Evolutionary conservation across 1,284 basidiomycete species (phyloP), one percentile per base, ranked within the genome.

Genomic region (Sphaerobolus stellatus): DNA sequence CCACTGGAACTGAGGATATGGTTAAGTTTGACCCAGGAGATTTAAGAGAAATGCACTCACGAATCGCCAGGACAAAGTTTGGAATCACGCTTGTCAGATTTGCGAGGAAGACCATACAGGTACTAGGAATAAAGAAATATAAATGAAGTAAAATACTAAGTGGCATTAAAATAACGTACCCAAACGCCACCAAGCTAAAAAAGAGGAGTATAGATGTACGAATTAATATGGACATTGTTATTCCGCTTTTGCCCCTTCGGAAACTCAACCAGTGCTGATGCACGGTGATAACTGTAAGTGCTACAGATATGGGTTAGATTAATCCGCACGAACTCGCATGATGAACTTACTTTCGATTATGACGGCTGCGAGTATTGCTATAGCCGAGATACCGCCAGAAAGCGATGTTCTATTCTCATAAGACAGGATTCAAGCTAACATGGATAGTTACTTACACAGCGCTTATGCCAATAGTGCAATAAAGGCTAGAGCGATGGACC

Each of bases 31-130:
- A 49, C 22, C 9, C 44, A 6, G 24, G 16, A 20, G 24, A n/a
- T n/a, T n/a, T 6, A 8, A 50, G 16, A 8, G 25, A 9, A 16
- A 11, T 6, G 38, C 20, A 67, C 77, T 65, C 56, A 83, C 81
- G 60, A 22, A 75, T 69, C 24, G 81, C 81, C 56, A 79, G 75
- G 13, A 80, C 66, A 69, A 84, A 74, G 61, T 77, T 80, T 6
- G 75, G 71, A 60, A 76, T 71, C 4, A 67, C 57, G 34, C 61
- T 64, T 4, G 60, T 40, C n/a, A 57, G 48, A 25, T 70, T 61
- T 13, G 68, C 65, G 38, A 80, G 58, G 61, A 76, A 78, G 22
- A 74, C 63, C 44, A 80, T 63, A 29, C 77, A 75, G 28, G 71
- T 72, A 1, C 75, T 76, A 20, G 16, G 31, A 30, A 56, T 43